Percentiles rank a stretch among this genome's conserved stretches.
phyloP scores from a whole-genome alignment of 2,329 filamentous ascomycete genomes.

The Metarhizium rileyi region DNA sequence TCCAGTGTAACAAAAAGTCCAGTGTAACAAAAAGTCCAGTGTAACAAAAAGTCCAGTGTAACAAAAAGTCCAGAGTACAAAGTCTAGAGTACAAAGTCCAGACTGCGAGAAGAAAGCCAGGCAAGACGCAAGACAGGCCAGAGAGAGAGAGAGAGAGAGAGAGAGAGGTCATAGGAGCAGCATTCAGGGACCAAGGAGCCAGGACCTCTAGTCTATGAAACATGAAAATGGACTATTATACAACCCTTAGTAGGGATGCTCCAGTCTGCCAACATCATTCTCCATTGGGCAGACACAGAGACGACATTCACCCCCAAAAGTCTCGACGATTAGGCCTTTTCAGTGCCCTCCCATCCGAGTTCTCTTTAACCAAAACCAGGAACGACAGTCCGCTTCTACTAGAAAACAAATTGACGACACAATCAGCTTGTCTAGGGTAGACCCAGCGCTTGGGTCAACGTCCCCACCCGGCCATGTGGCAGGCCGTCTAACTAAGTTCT shows the following conservation, averaged over 20 bases:
- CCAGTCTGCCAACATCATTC: slow-evolving; percentile 14
- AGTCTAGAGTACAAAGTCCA: no score
- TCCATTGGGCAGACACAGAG: slow-evolving; percentile 11
- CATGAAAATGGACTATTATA: slow-evolving; percentile 20
- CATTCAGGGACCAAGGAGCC: neutral
- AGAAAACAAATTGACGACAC: neutral
- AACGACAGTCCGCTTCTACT: slow-evolving; percentile 1
- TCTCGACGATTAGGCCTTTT: neutral
- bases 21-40: no score
- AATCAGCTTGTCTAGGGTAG: neutral
- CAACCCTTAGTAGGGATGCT: slow-evolving; percentile 15
- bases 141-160: no score
- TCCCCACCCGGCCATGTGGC: neutral
- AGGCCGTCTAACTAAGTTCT: neutral
- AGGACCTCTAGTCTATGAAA: slow-evolving; percentile 8
- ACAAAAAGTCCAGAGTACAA: no score
- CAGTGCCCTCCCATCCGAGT: neutral
- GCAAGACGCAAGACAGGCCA: no score
- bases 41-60: no score
- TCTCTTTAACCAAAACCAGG: neutral
- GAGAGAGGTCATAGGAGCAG: neutral
- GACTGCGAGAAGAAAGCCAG: no score
- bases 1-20: no score
- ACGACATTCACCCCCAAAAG: slow-evolving; percentile 2
- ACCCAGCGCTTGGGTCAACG: slow-evolving; percentile 9